A percentile compares a stretch with the other conserved stretches of the same genome.
phyloP scores from a whole-genome alignment of 208 protist genomes.

The Crithidia acanthocephali region DNA sequence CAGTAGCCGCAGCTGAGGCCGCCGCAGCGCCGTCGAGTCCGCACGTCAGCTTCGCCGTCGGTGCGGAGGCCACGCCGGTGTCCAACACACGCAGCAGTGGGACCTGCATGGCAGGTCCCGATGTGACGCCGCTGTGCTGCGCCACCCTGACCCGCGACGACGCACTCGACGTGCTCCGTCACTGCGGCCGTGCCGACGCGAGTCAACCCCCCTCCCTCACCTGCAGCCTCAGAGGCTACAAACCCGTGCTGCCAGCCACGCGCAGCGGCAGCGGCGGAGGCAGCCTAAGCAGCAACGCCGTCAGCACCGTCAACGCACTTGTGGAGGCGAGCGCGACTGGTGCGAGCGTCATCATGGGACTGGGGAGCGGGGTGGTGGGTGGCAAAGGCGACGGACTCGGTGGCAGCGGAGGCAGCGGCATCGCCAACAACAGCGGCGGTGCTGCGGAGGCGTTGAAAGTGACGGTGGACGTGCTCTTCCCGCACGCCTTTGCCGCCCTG shows the following conservation, averaged over 20 bases:
- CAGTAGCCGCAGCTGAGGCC: background rate
- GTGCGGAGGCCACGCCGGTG: background rate
- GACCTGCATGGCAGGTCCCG: background rate
- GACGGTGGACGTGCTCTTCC: conserved; percentile 71
- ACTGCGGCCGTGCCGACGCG: background rate
- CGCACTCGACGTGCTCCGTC: conserved; percentile 24
- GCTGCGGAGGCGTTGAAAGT: conserved; percentile 12
- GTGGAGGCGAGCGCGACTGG: conserved; percentile 8
- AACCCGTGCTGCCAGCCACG: conserved; percentile 7
- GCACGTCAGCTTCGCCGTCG: conserved; percentile 11
- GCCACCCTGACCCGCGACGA: conserved; percentile 14
- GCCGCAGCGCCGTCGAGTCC: background rate
- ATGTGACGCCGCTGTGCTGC: background rate
- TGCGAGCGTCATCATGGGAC: conserved; percentile 8
- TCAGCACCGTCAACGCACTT: conserved; percentile 4
- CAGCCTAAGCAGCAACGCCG: background rate
- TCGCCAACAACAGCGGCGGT: background rate
- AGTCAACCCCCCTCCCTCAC: conserved; percentile 10
- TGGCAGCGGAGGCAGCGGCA: background rate
- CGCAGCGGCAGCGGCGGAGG: background rate
- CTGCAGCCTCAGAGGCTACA: conserved; percentile 27
- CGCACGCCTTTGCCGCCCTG: conserved; percentile 58
- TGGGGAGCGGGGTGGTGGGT: conserved; percentile 4
- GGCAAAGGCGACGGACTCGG: background rate
- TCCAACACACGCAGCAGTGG: background rate